Percentiles rank a stretch among this genome's conserved stretches.
Evolutionary conservation across 331 rosid genomes (phyloP).

Genomic region (Prunus yedoensis): DNA sequence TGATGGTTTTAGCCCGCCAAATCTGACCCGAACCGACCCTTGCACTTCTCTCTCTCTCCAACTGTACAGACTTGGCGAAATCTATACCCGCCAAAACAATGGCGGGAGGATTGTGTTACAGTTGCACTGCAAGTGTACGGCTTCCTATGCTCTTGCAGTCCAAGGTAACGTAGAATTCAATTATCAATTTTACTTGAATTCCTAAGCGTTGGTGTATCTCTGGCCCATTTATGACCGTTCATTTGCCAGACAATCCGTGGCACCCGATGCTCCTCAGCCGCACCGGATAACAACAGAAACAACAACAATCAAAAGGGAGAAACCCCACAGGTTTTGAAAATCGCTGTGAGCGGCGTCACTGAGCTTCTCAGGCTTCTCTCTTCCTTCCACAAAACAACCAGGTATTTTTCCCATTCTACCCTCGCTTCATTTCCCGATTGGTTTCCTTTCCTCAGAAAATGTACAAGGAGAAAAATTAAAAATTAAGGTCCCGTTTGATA

Average conservation of each 20-base stretch:
- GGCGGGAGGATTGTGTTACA: conserved; percentile 37
- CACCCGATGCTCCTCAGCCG: conserved; percentile 35
- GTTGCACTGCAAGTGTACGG: not conserved
- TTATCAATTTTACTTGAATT: not conserved
- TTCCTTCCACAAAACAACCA: conserved; percentile 33
- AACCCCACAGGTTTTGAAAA: conserved; percentile 52
- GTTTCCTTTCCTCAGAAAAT: not conserved
- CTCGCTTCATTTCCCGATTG: not conserved
- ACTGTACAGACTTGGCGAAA: not conserved
- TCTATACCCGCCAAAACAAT: conserved; percentile 19
- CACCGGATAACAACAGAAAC: conserved; percentile 19
- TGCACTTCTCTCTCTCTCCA: not conserved
- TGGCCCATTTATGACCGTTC: conserved; percentile 4
- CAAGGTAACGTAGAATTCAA: conserved; percentile 12
- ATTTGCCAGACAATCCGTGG: conserved; percentile 21
- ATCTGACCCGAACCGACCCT: not conserved
- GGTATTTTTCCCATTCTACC: conserved; percentile 26
- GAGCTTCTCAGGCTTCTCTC: conserved; percentile 71
- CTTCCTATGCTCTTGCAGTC: conserved; percentile 19
- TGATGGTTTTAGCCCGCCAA: not conserved
- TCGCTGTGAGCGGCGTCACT: conserved; percentile 66
- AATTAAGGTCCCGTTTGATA: too few relatives aligned
- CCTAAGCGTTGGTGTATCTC: not conserved
- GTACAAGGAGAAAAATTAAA: not conserved
- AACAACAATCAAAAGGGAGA: conserved; percentile 14